phyloP scores from a whole-genome alignment of 2,329 filamentous ascomycete species.

The Paracoccidioides brasiliensis region DNA sequence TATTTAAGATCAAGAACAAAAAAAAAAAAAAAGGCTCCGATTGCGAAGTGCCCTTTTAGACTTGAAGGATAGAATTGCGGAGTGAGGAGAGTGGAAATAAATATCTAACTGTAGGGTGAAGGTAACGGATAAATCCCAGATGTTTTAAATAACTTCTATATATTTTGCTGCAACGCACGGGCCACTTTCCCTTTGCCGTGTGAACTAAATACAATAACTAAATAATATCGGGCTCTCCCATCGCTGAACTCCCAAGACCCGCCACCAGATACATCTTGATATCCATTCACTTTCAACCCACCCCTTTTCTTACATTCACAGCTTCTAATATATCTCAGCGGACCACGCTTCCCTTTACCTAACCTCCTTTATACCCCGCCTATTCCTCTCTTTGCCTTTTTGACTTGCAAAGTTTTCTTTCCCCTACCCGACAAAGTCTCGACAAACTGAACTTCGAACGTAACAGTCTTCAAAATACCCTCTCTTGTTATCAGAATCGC shows the following conservation, averaged over 20 bases:
- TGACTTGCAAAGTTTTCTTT: background rate
- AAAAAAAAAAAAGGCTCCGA: too few relatives aligned
- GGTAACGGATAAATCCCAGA: too few relatives aligned
- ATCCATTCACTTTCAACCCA: background rate
- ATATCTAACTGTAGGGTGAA: too few relatives aligned
- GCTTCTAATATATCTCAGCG: background rate
- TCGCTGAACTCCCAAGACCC: conserved; percentile 4
- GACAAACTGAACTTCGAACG: background rate
- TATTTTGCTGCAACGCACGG: conserved; percentile 5
- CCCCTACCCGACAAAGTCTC: background rate
- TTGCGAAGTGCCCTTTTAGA: too few relatives aligned
- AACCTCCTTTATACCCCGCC: background rate
- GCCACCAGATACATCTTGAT: background rate
- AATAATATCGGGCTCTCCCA: conserved; percentile 3
- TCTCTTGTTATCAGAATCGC: background rate
- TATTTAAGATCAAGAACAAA: background rate
- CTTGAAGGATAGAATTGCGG: background rate
- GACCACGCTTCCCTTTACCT: background rate
- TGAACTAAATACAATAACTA: background rate
- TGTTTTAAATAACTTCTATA: too few relatives aligned
- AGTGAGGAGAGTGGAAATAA: too few relatives aligned
- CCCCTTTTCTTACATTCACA: background rate
- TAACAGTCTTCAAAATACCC: background rate
- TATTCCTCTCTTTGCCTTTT: background rate
- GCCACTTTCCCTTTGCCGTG: conserved; percentile 8